Conservation (phyloP, 2,329 filamentous ascomycete genomes). For the Beauveria medogensis region DNA sequence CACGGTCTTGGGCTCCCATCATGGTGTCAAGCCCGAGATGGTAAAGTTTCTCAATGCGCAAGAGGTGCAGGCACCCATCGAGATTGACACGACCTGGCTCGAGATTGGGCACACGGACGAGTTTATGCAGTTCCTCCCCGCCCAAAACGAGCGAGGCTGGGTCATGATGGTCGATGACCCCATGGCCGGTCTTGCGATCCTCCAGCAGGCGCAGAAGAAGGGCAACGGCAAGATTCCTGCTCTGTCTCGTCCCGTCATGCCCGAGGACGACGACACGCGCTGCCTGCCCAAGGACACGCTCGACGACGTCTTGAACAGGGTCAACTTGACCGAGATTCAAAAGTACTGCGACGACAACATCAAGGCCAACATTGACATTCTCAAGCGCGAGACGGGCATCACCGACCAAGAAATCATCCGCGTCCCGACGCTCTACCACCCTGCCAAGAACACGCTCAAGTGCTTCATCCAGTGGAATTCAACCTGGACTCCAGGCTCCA, state of each 20-base stretch:
- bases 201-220: conserved; percentile 12
- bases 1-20: background rate
- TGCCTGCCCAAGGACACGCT: conserved; percentile 15
- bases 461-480: background rate
- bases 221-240: conserved; percentile 16
- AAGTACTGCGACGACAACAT: conserved; percentile 14
- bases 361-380: conserved; percentile 16
- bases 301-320: conserved; percentile 13
- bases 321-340: conserved; percentile 12
- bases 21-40: conserved; percentile 15
- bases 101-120: conserved; percentile 22
- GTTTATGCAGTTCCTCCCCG: conserved; percentile 23
- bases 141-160: conserved; percentile 19
- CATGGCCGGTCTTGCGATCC: conserved; percentile 13
- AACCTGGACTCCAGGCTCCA: background rate
- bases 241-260: conserved; percentile 13
- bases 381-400: conserved; percentile 19
- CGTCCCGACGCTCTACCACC: conserved; percentile 16
- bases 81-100: conserved; percentile 23
- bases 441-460: background rate
- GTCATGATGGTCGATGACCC: conserved; percentile 19
- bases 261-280: background rate
- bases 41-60: conserved; percentile 25
- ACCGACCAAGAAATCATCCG: conserved; percentile 18
- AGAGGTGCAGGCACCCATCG: conserved; percentile 26